phyloP scores from a whole-genome alignment of 208 protist species.

The Sergeia podlipaevii region DNA sequence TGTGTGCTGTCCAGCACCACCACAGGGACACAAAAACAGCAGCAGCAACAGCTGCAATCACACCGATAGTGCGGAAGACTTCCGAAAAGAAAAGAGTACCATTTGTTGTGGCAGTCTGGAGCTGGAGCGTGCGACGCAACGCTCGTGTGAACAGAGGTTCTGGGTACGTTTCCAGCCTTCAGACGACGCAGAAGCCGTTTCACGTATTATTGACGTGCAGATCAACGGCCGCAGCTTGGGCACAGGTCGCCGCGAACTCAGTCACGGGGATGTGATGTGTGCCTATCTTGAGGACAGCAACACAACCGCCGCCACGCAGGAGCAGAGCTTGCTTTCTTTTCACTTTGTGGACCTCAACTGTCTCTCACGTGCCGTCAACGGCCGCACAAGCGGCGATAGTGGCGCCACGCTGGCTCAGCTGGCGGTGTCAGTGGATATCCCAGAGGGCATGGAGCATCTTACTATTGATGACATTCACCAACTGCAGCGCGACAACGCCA shows the following conservation, averaged over 20 bases:
- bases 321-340: conserved; percentile 51
- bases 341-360: conserved; percentile 75
- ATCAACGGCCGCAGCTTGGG: conserved; percentile 55
- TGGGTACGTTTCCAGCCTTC: conserved; percentile 48
- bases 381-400: not conserved
- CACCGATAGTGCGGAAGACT: not conserved
- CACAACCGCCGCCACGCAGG: not conserved
- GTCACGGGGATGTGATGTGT: conserved; percentile 67
- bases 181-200: conserved; percentile 10
- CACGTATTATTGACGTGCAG: conserved; percentile 38
- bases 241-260: conserved; percentile 29
- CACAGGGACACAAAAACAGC: not conserved
- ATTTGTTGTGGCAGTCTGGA: conserved; percentile 45
- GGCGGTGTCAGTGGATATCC: conserved; percentile 33
- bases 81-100: too few species aligned
- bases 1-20: conserved; percentile 8
- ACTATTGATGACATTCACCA: conserved; percentile 46
- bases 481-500: conserved; percentile 53
- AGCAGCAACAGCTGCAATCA: not conserved
- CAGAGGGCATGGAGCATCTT: conserved; percentile 20
- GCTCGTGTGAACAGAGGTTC: conserved; percentile 49
- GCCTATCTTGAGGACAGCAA: conserved; percentile 39
- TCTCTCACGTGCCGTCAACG: conserved; percentile 25
- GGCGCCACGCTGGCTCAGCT: conserved; percentile 41
- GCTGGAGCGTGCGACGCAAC: conserved; percentile 52